phyloP scores from a whole-genome alignment of 1,284 basidiomycete genomes.

The Leccinum griseonigrum region DNA sequence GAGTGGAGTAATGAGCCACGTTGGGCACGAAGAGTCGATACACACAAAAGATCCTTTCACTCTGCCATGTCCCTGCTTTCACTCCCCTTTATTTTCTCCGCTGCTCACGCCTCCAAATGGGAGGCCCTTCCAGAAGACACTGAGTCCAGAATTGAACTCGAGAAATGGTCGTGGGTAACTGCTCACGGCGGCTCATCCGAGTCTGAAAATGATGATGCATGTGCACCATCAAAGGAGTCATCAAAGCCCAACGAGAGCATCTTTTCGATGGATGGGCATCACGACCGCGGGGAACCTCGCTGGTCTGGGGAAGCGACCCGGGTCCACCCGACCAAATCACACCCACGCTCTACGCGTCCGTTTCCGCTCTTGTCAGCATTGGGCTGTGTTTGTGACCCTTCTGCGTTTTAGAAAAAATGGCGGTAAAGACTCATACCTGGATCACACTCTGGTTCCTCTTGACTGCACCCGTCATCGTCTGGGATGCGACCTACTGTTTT shows the following conservation, averaged over 20 bases:
- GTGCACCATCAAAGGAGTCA: not conserved
- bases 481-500: constrained; percentile 76
- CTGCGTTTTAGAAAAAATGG: constrained; percentile 36
- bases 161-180: not conserved
- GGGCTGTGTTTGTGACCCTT: not conserved
- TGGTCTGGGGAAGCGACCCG: not conserved
- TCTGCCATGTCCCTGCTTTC: constrained; percentile 14
- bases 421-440: constrained; percentile 55
- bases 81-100: constrained; percentile 24
- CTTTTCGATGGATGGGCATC: not conserved
- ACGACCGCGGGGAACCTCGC: not conserved
- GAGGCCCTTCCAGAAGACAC: constrained; percentile 13
- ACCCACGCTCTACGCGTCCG: constrained; percentile 1
- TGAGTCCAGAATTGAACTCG: not conserved
- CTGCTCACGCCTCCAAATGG: constrained; percentile 28
- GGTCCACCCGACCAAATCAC: constrained; percentile 1
- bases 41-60: not conserved
- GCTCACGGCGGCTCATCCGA: not conserved
- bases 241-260: not conserved
- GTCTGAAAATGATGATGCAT: not conserved
- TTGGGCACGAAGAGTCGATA: not conserved
- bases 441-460: constrained; percentile 70
- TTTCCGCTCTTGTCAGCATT: not conserved
- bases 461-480: constrained; percentile 53
- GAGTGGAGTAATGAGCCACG: not conserved